Conservation (phyloP, 805 yeast species). For the Saccharomycopsis schoenii region DNA sequence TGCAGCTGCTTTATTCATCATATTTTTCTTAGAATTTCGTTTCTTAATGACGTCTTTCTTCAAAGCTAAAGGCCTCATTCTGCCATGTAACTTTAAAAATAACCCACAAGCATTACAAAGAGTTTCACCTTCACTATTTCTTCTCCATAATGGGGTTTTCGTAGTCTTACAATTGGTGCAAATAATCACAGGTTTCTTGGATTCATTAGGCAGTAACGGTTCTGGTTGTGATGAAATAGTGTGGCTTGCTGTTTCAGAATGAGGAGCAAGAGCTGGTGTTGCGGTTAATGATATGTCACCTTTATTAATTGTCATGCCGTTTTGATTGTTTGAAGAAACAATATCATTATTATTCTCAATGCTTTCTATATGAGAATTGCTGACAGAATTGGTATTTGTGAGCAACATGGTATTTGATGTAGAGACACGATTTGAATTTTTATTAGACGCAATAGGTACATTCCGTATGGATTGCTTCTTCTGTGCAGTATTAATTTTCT, state of each 20-base stretch:
- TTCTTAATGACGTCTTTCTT: conserved; percentile 51
- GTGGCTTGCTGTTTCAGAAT: background rate
- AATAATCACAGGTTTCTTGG: conserved; percentile 26
- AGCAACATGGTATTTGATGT: background rate
- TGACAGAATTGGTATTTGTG: background rate
- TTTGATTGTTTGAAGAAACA: background rate
- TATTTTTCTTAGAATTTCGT: conserved; percentile 34
- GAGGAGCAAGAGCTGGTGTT: background rate
- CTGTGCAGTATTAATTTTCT: too few species aligned
- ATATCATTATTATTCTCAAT: background rate
- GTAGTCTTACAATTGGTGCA: conserved; percentile 50
- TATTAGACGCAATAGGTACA: background rate
- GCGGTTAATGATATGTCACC: background rate
- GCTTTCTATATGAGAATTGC: background rate
- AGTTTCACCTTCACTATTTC: conserved; percentile 49
- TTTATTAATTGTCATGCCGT: background rate
- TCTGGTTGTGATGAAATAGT: background rate
- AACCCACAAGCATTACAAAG: conserved; percentile 58
- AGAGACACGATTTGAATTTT: background rate
- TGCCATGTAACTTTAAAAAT: conserved; percentile 50
- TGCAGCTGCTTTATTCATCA: conserved; percentile 4
- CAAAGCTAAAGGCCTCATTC: conserved; percentile 48
- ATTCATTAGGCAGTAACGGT: background rate
- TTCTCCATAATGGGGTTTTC: conserved; percentile 55
- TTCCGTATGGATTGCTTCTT: background rate